Evolutionary conservation across 192 early-diverging fungal species (phyloP).

Genomic region (Irineochytrium annulatum): DNA sequence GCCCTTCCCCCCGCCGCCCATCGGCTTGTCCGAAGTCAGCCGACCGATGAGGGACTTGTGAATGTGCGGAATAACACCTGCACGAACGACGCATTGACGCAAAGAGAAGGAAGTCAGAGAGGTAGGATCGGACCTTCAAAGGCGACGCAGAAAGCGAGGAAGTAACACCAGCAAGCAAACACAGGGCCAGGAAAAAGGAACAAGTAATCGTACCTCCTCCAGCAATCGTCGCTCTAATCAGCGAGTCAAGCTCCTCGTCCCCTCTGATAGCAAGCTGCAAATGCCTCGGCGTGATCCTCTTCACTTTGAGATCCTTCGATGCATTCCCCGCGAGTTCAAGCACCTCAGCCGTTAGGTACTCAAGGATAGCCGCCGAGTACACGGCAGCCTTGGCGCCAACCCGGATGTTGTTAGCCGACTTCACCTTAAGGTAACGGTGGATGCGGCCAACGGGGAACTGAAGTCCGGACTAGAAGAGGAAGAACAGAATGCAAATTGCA

Average conservation of each 20-base stretch:
- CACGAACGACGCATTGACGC: too few relatives aligned
- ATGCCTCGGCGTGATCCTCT: conserved; percentile 86
- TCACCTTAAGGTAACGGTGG: conserved; percentile 84
- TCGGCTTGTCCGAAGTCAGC: too few relatives aligned
- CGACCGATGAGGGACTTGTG: too few relatives aligned
- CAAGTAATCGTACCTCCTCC: conserved; percentile 54
- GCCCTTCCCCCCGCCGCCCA: too few relatives aligned
- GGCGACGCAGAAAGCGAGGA: not conserved
- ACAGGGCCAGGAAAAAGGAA: conserved; percentile 19
- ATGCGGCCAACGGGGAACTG: conserved; percentile 94
- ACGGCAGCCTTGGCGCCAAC: conserved; percentile 89
- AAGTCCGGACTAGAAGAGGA: conserved; percentile 33
- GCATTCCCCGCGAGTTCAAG: conserved; percentile 92
- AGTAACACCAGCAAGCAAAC: not conserved
- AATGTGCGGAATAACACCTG: conserved; percentile 34
- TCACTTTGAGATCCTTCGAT: conserved; percentile 84
- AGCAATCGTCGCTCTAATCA: conserved; percentile 87
- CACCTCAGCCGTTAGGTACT: conserved; percentile 91
- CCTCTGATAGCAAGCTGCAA: conserved; percentile 88
- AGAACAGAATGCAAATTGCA: too few relatives aligned
- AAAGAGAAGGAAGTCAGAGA: too few relatives aligned
- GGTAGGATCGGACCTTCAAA: too few relatives aligned
- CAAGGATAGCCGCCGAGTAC: conserved; percentile 85
- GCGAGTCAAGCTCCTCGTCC: conserved; percentile 84
- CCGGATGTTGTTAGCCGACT: conserved; percentile 73